Evolutionary conservation across 139 green algal species (phyloP).

Genomic region (Micractinium conductrix): DNA sequence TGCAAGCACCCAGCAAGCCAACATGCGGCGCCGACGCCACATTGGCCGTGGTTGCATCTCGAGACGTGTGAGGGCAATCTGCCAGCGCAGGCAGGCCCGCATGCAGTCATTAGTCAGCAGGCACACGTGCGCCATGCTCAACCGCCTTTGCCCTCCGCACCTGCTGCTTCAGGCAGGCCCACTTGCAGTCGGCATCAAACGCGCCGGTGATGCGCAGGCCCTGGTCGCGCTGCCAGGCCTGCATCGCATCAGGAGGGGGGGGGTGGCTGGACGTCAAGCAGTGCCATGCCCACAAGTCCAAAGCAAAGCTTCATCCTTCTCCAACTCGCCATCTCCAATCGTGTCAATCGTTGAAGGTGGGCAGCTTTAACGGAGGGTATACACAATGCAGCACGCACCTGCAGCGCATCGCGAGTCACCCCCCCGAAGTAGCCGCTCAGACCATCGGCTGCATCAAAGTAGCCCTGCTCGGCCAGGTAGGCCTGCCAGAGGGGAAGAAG

Average conservation of each 20-base stretch:
- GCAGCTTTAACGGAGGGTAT: no score
- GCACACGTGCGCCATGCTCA: no score
- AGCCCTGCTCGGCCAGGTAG: conserved; percentile 36
- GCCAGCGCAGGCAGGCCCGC: background rate
- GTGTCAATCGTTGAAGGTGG: no score
- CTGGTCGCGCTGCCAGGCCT: conserved; percentile 42
- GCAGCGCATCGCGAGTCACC: conserved; percentile 39
- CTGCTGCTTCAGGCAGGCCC: conserved; percentile 34
- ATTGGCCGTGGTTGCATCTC: no score
- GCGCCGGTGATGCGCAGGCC: conserved; percentile 26
- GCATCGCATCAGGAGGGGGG: conserved; percentile 40
- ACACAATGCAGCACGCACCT: no score
- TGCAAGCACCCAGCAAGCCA: background rate
- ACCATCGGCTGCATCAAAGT: conserved; percentile 25
- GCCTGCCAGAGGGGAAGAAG: conserved; percentile 15
- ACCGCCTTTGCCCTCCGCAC: no score
- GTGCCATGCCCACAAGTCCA: no score
- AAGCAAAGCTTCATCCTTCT: no score
- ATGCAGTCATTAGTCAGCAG: no score
- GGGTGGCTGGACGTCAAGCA: no score
- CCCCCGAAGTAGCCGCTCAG: conserved; percentile 46
- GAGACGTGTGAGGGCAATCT: no score
- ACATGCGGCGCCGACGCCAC: background rate
- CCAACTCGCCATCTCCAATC: no score
- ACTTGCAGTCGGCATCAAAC: conserved; percentile 38